Percentiles rank a stretch among this genome's conserved stretches.
phyloP scores from a whole-genome alignment of 2,329 filamentous ascomycete genomes.

The Claviceps africana region DNA sequence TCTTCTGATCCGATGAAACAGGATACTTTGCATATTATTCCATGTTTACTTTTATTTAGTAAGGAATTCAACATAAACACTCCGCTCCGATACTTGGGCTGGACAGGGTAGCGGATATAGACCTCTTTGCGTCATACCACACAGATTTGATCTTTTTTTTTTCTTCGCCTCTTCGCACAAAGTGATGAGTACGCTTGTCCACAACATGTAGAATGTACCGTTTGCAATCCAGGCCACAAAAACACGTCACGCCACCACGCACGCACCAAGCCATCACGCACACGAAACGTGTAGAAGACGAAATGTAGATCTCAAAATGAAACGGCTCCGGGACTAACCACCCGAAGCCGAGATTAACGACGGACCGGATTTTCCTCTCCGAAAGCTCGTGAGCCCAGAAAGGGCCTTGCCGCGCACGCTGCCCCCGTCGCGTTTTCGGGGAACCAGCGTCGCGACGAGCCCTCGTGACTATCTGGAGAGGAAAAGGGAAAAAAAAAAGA shows the following conservation, averaged over 20 bases:
- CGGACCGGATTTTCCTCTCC: constrained; percentile 36
- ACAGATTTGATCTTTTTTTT: no score
- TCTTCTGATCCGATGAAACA: no score
- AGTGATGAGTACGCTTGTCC: background rate
- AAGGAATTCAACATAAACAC: no score
- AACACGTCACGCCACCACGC: background rate
- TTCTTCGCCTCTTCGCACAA: no score
- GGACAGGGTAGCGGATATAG: no score
- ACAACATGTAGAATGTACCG: background rate
- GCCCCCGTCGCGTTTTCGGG: constrained; percentile 11
- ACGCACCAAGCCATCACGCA: background rate
- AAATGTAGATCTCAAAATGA: constrained; percentile 48
- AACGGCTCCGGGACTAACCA: constrained; percentile 36
- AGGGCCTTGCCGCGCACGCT: constrained; percentile 17
- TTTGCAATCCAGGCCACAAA: background rate
- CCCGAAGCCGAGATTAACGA: constrained; percentile 44
- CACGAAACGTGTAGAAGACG: background rate
- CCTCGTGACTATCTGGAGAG: constrained; percentile 38
- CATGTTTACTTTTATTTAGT: no score
- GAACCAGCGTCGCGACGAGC: constrained; percentile 22
- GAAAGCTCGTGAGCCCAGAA: constrained; percentile 24
- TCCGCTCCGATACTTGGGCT: no score
- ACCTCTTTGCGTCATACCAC: no score
- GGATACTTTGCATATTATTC: no score
- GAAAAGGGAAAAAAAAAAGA: constrained; percentile 21